Conservation (phyloP, 2,329 filamentous ascomycete genomes). For the Beauveria australis region DNA sequence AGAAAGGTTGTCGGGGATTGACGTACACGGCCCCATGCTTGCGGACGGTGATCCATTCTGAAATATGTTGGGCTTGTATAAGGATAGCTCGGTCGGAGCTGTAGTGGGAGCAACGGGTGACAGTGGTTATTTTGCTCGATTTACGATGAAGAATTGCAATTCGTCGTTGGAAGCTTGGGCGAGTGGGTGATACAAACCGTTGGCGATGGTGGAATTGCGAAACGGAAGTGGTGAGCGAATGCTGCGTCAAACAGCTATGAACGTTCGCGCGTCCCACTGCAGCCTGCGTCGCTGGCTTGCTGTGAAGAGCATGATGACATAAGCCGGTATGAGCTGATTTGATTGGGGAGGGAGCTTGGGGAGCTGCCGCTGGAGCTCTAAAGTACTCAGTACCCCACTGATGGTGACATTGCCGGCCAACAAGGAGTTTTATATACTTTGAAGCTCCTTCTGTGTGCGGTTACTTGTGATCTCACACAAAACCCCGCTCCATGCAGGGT, state of each 20-base stretch:
- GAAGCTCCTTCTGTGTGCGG: background rate
- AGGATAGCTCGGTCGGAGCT: background rate
- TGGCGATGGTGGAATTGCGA: conserved; percentile 4
- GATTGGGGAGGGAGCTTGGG: conserved; percentile 20
- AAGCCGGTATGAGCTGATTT: conserved; percentile 7
- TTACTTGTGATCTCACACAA: background rate
- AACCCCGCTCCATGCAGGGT: conserved; percentile 3
- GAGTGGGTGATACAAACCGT: background rate
- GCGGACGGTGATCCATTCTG: conserved; percentile 63
- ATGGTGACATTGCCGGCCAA: fast-evolving
- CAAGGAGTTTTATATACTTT: background rate
- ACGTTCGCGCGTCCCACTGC: conserved; percentile 28
- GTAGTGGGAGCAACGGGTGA: background rate
- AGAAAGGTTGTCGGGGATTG: background rate
- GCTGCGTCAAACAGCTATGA: conserved; percentile 14
- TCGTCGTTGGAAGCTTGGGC: background rate
- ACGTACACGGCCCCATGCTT: conserved; percentile 65
- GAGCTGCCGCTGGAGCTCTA: background rate
- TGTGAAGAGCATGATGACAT: conserved; percentile 14
- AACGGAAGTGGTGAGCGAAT: background rate
- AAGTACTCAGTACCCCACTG: background rate
- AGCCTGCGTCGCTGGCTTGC: conserved; percentile 22
- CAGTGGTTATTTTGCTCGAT: background rate
- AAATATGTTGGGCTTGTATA: conserved; percentile 7
- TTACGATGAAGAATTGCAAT: background rate